A percentile compares a stretch with the other conserved stretches of the same genome.
These are phyloP conservation scores for Entomortierella parvispora DNA, from an alignment of 192 early-diverging fungal species.

Conservation along the genomic window DNA sequence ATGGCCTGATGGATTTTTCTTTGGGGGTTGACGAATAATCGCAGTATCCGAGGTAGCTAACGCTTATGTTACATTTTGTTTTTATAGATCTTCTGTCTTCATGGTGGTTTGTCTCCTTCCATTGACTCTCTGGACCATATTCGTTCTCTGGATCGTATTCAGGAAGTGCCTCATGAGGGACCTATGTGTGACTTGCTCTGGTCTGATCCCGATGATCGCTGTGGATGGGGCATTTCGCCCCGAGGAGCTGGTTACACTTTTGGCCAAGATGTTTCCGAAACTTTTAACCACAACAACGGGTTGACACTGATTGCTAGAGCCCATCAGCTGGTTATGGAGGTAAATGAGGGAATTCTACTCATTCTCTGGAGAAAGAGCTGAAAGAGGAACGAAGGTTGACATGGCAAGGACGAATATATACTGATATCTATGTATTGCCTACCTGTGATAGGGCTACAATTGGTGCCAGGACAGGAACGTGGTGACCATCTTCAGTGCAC, in stretches of 20 bases:
- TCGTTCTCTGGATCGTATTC: slow-evolving; percentile 92
- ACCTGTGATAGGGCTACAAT: slow-evolving; percentile 96
- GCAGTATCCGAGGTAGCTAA: too few relatives aligned
- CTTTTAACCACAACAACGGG: slow-evolving; percentile 95
- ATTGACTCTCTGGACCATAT: slow-evolving; percentile 98
- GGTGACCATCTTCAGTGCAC: slow-evolving; percentile 98
- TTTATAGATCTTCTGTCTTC: slow-evolving; percentile 93
- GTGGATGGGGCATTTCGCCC: slow-evolving; percentile 89
- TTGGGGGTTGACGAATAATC: too few relatives aligned
- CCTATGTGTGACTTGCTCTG: slow-evolving; percentile 91
- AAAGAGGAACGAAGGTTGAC: too few relatives aligned
- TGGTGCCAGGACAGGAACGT: slow-evolving; percentile 99
- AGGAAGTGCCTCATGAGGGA: slow-evolving; percentile 90
- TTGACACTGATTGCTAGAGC: slow-evolving; percentile 97
- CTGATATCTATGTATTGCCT: neutral
- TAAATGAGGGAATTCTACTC: too few relatives aligned
- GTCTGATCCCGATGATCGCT: slow-evolving; percentile 90
- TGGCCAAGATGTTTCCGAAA: slow-evolving; percentile 88
- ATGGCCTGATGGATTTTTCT: too few relatives aligned
- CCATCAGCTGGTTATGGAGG: slow-evolving; percentile 92
- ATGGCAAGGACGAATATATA: too few relatives aligned
- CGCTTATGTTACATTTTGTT: too few relatives aligned
- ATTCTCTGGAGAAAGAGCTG: too few relatives aligned
- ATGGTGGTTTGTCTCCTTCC: slow-evolving; percentile 95
- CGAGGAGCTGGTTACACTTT: slow-evolving; percentile 91